Percentiles rank a stretch among this genome's conserved stretches.
Conservation (phyloP, 192 early-diverging fungal genomes). For the Backusella tarrabulga region DNA sequence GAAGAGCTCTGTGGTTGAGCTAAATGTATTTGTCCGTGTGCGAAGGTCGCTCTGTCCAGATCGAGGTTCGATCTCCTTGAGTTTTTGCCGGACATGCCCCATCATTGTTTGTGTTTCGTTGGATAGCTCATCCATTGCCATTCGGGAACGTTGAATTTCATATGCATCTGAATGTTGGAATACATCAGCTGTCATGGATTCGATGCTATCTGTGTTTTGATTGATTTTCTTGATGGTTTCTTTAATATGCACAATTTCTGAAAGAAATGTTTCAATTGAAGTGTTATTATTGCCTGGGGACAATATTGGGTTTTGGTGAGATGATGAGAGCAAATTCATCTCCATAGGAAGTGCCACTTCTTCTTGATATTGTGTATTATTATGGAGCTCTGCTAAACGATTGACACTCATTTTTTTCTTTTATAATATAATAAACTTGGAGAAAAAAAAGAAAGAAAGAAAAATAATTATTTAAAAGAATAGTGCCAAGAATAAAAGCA, state of each 20-base stretch:
- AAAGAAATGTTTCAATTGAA: constrained; percentile 19
- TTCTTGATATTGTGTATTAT: neutral
- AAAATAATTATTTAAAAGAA: neutral
- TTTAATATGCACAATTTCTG: constrained; percentile 26
- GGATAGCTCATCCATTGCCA: constrained; percentile 14
- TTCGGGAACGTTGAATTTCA: constrained; percentile 19
- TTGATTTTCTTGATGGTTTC: constrained; percentile 28
- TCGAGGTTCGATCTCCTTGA: constrained; percentile 34
- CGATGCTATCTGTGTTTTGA: constrained; percentile 14
- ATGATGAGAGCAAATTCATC: constrained; percentile 31
- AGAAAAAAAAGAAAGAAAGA: neutral
- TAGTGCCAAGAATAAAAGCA: neutral
- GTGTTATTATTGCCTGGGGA: neutral
- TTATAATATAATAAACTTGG: neutral
- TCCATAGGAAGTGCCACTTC: constrained; percentile 6
- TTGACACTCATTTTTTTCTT: constrained; percentile 20
- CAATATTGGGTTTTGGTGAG: constrained; percentile 4
- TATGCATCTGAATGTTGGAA: constrained; percentile 27
- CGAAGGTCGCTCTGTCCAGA: constrained; percentile 25
- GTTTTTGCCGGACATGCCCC: constrained; percentile 22
- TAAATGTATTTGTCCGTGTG: constrained; percentile 32
- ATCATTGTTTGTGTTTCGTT: constrained; percentile 25
- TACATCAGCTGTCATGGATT: constrained; percentile 13
- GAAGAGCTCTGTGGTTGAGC: constrained; percentile 21
- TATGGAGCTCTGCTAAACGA: constrained; percentile 18